phyloP scores from a whole-genome alignment of 2,329 filamentous ascomycete genomes.

The Fusarium tjaetaba region DNA sequence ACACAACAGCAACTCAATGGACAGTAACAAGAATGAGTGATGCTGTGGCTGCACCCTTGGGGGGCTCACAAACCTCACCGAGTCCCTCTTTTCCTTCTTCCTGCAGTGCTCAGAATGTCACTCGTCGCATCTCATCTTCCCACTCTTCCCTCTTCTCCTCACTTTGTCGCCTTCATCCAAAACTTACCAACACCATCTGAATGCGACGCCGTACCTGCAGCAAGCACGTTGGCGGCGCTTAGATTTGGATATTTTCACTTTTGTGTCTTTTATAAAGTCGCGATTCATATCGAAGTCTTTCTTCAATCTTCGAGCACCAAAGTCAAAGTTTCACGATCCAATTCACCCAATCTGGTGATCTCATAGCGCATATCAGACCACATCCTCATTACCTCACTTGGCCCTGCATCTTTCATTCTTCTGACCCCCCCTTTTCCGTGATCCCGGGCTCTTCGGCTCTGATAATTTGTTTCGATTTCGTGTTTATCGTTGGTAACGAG shows the following conservation, averaged over 20 bases:
- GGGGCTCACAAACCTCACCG: conserved; percentile 3
- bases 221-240: conserved; percentile 25
- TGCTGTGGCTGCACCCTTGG: conserved; percentile 35
- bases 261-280: not conserved
- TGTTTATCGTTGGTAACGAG: conserved; percentile 20
- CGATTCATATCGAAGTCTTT: not conserved
- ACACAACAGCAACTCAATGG: conserved; percentile 25
- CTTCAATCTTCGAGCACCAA: not conserved
- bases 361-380: conserved; percentile 44
- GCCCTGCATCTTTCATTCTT: not conserved
- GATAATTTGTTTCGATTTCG: conserved; percentile 28
- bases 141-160: not conserved
- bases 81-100: not conserved
- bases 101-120: conserved; percentile 19
- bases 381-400: conserved; percentile 31
- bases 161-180: conserved; percentile 7
- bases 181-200: conserved; percentile 18
- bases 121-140: conserved; percentile 19
- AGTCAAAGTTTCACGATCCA: not conserved
- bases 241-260: not conserved
- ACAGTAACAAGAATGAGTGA: conserved; percentile 8
- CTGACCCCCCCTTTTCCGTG: conserved; percentile 15
- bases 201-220: conserved; percentile 38
- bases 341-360: conserved; percentile 28
- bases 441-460: conserved; percentile 20